Conservation (phyloP, 495 filamentous ascomycete genomes). For the Aspergillus taichungensis region DNA sequence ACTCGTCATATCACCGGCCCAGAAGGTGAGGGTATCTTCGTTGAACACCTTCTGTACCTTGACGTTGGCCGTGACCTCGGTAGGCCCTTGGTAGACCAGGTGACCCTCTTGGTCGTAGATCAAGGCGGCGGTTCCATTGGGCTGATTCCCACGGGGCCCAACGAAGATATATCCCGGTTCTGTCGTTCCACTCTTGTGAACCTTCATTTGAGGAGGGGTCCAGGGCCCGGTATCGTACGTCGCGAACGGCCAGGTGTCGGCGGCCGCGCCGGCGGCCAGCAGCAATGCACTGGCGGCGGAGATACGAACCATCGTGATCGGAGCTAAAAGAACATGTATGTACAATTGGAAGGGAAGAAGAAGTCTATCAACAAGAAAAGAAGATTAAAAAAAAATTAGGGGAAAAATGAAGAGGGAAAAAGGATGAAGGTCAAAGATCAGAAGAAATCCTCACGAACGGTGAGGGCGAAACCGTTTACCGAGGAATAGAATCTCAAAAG, state of each 20-base stretch:
- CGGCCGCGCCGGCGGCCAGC: slow-evolving; percentile 15
- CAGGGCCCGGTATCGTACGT: slow-evolving; percentile 20
- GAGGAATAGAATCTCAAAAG: too few species aligned
- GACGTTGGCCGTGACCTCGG: slow-evolving; percentile 29
- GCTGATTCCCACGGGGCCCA: slow-evolving; percentile 24
- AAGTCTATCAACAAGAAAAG: too few species aligned
- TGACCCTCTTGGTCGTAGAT: slow-evolving; percentile 28
- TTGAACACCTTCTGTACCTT: slow-evolving; percentile 24
- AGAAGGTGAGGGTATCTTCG: slow-evolving; percentile 28
- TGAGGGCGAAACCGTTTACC: too few species aligned
- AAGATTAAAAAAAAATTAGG: too few species aligned
- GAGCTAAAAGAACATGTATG: too few species aligned
- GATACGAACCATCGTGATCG: neutral
- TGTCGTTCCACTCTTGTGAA: slow-evolving; percentile 21
- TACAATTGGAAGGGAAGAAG: too few species aligned
- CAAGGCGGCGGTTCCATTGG: slow-evolving; percentile 21
- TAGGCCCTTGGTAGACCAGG: slow-evolving; percentile 26
- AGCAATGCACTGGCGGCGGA: slow-evolving; percentile 20
- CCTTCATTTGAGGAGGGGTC: slow-evolving; percentile 20
- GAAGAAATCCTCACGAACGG: too few species aligned
- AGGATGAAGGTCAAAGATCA: too few species aligned
- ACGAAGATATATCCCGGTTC: slow-evolving; percentile 29
- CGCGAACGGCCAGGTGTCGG: slow-evolving; percentile 18
- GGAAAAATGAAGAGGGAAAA: too few species aligned
- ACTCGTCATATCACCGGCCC: slow-evolving; percentile 26